Conservation (phyloP, 2,329 filamentous ascomycete species). For the Fusarium pseudograminearum region DNA sequence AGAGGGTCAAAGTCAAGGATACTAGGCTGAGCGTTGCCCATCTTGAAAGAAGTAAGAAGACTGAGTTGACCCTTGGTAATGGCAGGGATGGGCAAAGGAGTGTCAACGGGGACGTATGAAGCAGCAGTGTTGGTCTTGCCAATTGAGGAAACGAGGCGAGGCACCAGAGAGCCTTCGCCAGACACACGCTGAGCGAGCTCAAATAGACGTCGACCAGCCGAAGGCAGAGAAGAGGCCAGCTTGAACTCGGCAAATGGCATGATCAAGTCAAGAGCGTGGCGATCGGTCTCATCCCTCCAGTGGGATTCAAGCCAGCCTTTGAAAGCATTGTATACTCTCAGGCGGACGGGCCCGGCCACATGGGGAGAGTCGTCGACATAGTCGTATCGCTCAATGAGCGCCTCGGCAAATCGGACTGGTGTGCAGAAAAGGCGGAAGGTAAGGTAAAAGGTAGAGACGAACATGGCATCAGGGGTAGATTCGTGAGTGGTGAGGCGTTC, state of each 20-base stretch:
- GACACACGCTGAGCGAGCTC: constrained; percentile 85
- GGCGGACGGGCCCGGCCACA: constrained; percentile 81
- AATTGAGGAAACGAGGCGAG: constrained; percentile 85
- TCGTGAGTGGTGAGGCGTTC: constrained; percentile 94
- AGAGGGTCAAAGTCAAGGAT: constrained; percentile 92
- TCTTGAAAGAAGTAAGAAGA: constrained; percentile 79
- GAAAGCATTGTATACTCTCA: constrained; percentile 95
- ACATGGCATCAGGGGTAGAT: constrained; percentile 89
- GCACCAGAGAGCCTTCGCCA: constrained; percentile 79
- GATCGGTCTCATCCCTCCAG: constrained; percentile 87
- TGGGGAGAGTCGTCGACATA: constrained; percentile 84
- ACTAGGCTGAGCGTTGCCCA: constrained; percentile 74
- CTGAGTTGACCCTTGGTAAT: constrained; percentile 82
- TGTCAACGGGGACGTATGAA: constrained; percentile 77
- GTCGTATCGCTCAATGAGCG: constrained; percentile 90
- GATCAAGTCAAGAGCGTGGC: constrained; percentile 79
- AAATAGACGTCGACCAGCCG: constrained; percentile 81
- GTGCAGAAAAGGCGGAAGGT: constrained; percentile 95
- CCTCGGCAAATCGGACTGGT: constrained; percentile 80
- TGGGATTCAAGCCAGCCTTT: constrained; percentile 98
- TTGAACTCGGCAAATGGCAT: constrained; percentile 82
- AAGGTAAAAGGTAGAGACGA: constrained; percentile 94
- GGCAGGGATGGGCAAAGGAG: constrained; percentile 75
- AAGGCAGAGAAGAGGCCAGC: constrained; percentile 75
- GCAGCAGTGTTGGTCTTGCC: constrained; percentile 85